Conservation (phyloP, 176 grass and related monocot genomes). For the Rhynchospora pubera region DNA sequence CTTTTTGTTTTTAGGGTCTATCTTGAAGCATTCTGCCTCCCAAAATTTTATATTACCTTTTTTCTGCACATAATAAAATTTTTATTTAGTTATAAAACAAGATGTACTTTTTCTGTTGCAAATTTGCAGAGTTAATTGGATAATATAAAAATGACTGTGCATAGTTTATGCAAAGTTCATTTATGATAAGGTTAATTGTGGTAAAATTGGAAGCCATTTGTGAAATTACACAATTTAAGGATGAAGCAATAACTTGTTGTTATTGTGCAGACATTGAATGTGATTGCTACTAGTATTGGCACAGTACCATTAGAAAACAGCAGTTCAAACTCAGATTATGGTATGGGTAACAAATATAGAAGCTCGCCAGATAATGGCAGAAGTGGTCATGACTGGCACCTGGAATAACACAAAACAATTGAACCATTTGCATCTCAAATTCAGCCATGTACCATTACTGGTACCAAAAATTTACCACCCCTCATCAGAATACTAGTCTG, state of each 20-base stretch:
- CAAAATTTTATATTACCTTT: conserved; percentile 80
- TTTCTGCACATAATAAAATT: conserved; percentile 44
- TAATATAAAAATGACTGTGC: neutral
- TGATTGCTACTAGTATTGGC: neutral
- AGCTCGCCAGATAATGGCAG: neutral
- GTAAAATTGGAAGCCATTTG: neutral
- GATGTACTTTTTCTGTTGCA: neutral
- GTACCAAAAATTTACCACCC: too few species aligned
- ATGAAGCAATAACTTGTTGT: neutral
- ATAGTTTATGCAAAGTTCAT: neutral
- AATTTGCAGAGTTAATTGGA: neutral
- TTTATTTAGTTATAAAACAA: neutral
- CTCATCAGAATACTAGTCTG: too few species aligned
- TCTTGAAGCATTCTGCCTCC: conserved; percentile 93
- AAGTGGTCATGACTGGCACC: neutral
- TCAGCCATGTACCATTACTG: neutral
- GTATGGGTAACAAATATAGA: neutral
- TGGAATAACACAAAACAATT: neutral
- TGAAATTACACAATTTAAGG: neutral
- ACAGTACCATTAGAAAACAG: neutral
- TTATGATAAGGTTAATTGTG: neutral
- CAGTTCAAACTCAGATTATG: neutral
- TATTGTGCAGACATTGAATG: neutral
- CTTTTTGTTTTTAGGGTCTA: conserved; percentile 67
- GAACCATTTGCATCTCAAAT: neutral